These are phyloP conservation scores for Perilla frutescens DNA, from an alignment of 257 asterid genomes.

Conservation along the genomic window DNA sequence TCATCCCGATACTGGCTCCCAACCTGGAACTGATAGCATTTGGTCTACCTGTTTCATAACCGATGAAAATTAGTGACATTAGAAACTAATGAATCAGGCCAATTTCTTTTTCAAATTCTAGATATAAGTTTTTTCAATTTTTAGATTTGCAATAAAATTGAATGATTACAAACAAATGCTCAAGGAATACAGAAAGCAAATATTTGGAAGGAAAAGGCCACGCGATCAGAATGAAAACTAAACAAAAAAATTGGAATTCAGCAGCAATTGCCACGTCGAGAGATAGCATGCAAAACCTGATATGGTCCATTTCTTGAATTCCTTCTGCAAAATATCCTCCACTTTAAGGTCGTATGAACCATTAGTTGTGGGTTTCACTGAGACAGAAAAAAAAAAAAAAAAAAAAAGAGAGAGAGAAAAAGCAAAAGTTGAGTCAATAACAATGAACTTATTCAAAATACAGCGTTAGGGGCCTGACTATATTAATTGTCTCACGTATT, in stretches of 20 bases:
- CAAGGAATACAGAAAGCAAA: neutral
- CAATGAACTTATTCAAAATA: slow-evolving; percentile 19
- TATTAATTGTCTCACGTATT: slow-evolving; percentile 54
- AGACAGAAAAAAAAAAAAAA: slow-evolving; percentile 23
- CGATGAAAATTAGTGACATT: slow-evolving; percentile 21
- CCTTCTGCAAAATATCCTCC: slow-evolving; percentile 66
- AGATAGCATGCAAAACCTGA: slow-evolving; percentile 49
- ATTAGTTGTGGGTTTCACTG: slow-evolving; percentile 66
- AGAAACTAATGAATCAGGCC: slow-evolving; percentile 7
- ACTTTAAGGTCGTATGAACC: slow-evolving; percentile 52
- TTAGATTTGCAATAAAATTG: neutral
- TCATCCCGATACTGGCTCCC: slow-evolving; percentile 68
- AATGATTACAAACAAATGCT: neutral
- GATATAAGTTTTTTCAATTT: neutral
- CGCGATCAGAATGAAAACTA: neutral
- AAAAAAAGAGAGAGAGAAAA: neutral
- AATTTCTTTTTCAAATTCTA: neutral
- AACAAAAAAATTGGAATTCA: slow-evolving; percentile 1
- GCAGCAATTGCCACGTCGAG: slow-evolving; percentile 6
- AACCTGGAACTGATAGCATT: slow-evolving; percentile 42
- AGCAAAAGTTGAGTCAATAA: neutral
- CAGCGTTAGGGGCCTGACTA: neutral
- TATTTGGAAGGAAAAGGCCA: slow-evolving; percentile 20
- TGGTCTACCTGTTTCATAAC: slow-evolving; percentile 52
- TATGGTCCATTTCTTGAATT: slow-evolving; percentile 61